Evolutionary conservation across 2,329 filamentous ascomycete species (phyloP).

Genomic region (Colletotrichum destructivum): DNA sequence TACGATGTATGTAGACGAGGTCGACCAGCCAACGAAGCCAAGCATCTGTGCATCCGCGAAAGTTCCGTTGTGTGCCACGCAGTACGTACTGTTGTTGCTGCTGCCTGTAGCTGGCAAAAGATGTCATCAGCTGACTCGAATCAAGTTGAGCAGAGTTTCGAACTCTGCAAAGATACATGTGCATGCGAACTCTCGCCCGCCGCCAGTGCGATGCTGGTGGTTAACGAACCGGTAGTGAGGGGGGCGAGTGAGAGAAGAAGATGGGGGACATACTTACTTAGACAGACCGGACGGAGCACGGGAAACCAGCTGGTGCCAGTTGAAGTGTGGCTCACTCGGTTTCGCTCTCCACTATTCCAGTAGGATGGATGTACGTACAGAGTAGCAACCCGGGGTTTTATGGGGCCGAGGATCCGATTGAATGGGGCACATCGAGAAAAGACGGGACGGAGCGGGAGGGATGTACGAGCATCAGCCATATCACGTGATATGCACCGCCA

Average conservation of each 20-base stretch:
- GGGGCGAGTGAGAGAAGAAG: not conserved
- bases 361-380: no score
- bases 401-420: slow-evolving; percentile 13
- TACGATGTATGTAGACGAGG: not conserved
- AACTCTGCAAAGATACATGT: slow-evolving; percentile 15
- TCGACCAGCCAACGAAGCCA: not conserved
- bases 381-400: not conserved
- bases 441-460: not conserved
- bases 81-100: not conserved
- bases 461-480: slow-evolving; percentile 16
- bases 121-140: slow-evolving; percentile 31
- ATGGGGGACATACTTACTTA: not conserved
- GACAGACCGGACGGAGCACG: not conserved
- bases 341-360: not conserved
- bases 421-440: not conserved
- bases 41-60: not conserved
- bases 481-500: slow-evolving; percentile 28
- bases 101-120: slow-evolving; percentile 6
- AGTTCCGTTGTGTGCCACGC: not conserved
- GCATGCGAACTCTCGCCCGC: slow-evolving; percentile 15
- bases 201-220: not conserved
- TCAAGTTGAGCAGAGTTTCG: slow-evolving; percentile 33
- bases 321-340: not conserved
- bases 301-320: not conserved
- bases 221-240: not conserved